Conservation (phyloP, 1,284 basidiomycete species). For the Ceratobasidium sp. region DNA sequence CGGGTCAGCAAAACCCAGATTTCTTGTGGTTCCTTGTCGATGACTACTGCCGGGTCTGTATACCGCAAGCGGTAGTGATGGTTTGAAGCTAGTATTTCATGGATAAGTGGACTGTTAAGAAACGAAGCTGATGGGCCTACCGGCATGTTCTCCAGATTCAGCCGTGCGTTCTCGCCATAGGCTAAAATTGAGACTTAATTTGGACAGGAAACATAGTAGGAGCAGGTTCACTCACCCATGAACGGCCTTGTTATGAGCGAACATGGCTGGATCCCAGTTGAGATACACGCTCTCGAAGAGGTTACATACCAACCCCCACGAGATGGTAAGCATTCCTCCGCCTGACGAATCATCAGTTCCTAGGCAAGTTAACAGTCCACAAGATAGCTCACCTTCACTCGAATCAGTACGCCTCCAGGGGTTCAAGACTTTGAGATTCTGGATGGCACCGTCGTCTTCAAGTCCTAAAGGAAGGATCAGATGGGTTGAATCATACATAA, state of each 20-base stretch:
- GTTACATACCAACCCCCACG: constrained; percentile 81
- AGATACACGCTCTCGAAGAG: constrained; percentile 87
- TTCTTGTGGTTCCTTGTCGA: constrained; percentile 53
- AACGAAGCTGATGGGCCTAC: neutral
- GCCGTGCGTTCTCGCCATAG: constrained; percentile 25
- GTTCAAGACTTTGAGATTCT: constrained; percentile 73
- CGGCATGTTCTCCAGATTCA: constrained; percentile 33
- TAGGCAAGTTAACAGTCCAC: neutral
- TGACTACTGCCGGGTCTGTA: constrained; percentile 40
- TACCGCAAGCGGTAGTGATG: constrained; percentile 47
- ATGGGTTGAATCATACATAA: constrained; percentile 55
- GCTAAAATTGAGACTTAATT: constrained; percentile 2
- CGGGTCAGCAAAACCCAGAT: constrained; percentile 87
- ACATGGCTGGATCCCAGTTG: constrained; percentile 86
- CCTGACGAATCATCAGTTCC: neutral
- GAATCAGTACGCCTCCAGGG: constrained; percentile 62
- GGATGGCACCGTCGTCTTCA: constrained; percentile 61
- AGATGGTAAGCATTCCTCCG: constrained; percentile 53
- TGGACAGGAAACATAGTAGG: too few relatives aligned
- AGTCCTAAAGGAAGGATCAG: constrained; percentile 45
- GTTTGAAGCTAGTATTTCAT: constrained; percentile 42
- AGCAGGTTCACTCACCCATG: constrained; percentile 71
- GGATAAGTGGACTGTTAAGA: neutral
- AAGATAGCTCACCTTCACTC: constrained; percentile 43
- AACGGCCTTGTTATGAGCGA: constrained; percentile 66